These are phyloP conservation scores for Yarrowia hollandica DNA, from an alignment of 805 yeast species.

Conservation along the genomic window DNA sequence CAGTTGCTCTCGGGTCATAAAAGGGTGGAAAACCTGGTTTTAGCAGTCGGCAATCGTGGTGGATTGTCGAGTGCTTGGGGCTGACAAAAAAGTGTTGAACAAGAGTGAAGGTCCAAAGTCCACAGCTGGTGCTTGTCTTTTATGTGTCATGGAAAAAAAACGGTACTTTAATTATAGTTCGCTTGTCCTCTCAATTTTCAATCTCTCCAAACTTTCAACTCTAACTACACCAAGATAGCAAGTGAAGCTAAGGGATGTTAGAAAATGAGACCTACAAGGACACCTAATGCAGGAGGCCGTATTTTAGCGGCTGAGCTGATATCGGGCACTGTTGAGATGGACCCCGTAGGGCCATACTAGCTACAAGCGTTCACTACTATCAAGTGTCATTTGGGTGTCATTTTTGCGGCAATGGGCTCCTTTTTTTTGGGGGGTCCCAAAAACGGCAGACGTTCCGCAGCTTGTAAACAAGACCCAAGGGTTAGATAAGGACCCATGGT, in stretches of 20 bases:
- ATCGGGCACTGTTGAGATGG: no score
- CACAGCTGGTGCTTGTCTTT: not conserved
- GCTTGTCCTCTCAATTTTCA: not conserved
- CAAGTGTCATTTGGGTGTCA: no score
- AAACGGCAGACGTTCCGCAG: constrained; percentile 14
- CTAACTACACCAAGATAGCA: not conserved
- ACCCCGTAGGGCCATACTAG: no score
- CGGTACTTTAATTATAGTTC: constrained; percentile 5
- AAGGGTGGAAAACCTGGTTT: constrained; percentile 14
- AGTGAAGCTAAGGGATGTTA: not conserved
- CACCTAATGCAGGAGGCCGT: not conserved
- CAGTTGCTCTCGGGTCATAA: constrained; percentile 30
- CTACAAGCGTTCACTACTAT: no score
- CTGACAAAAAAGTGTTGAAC: not conserved
- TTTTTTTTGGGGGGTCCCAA: constrained; percentile 5
- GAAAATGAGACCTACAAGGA: no score
- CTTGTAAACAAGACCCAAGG: not conserved
- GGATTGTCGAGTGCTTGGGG: constrained; percentile 23
- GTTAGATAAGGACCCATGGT: not conserved
- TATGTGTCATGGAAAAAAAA: not conserved
- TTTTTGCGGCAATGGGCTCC: no score
- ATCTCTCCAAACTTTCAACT: not conserved
- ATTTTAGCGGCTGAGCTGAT: no score
- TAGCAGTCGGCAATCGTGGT: constrained; percentile 27
- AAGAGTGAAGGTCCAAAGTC: not conserved